phyloP scores from a whole-genome alignment of 108 stramenopile genomes.

The Nitzschia sp. region DNA sequence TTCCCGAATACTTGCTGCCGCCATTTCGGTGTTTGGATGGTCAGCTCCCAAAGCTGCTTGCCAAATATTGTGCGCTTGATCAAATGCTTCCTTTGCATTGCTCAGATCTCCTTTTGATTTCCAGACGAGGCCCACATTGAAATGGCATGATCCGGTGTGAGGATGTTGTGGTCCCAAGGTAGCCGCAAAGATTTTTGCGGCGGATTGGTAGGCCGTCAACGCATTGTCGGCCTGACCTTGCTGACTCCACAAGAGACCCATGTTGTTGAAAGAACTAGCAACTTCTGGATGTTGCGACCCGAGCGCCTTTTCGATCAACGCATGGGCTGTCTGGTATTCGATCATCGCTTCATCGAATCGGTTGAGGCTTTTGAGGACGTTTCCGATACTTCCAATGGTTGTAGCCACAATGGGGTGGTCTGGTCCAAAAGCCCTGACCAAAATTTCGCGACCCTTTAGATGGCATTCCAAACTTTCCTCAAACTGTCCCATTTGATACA shows the following conservation, averaged over 20 bases:
- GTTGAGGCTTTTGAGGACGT: slow-evolving; percentile 9
- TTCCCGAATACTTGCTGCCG: slow-evolving; percentile 16
- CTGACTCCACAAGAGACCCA: slow-evolving; percentile 22
- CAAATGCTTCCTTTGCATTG: slow-evolving; percentile 15
- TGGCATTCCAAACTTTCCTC: slow-evolving; percentile 22
- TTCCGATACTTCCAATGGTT: slow-evolving; percentile 28
- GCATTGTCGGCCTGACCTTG: slow-evolving; percentile 17
- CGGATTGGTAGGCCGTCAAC: slow-evolving; percentile 21
- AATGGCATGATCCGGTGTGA: slow-evolving; percentile 25
- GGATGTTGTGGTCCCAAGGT: slow-evolving; percentile 21
- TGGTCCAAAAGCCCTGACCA: slow-evolving; percentile 11
- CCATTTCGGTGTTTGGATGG: slow-evolving; percentile 20
- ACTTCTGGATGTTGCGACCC: slow-evolving; percentile 21
- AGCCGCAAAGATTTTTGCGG: slow-evolving; percentile 12
- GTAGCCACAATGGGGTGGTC: slow-evolving; percentile 24
- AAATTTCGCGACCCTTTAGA: slow-evolving; percentile 2
- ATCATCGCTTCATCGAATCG: slow-evolving; percentile 23
- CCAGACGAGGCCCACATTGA: slow-evolving; percentile 27
- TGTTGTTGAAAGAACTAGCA: slow-evolving; percentile 30
- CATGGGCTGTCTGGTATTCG: slow-evolving; percentile 22
- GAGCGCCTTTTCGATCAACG: slow-evolving; percentile 11
- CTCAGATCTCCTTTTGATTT: slow-evolving; percentile 4
- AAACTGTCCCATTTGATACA: slow-evolving; percentile 15
- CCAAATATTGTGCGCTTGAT: slow-evolving; percentile 21
- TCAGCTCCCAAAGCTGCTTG: slow-evolving; percentile 8